A percentile compares a stretch with the other conserved stretches of the same genome.
Evolutionary conservation across 768 basidiomycete species (phyloP).

Genomic region (Naematelia encephala): DNA sequence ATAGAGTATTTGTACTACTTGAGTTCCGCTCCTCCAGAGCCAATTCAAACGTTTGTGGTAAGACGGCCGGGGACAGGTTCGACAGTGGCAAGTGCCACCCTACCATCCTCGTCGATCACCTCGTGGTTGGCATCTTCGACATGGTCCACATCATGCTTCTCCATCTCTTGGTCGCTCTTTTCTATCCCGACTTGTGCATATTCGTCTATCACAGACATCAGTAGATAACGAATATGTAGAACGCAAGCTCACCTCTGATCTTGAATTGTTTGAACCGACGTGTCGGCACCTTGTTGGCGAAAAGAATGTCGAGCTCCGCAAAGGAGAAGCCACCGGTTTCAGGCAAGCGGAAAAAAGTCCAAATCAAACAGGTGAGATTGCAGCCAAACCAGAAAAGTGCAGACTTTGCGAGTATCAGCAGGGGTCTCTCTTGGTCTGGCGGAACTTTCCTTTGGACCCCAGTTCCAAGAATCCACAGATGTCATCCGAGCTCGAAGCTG

Average conservation of each 20-base stretch:
- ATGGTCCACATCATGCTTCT: not conserved
- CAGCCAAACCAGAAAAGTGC: conserved; percentile 29
- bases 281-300: conserved; percentile 27
- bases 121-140: no score
- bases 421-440: conserved; percentile 1
- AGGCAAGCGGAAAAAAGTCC: conserved; percentile 15
- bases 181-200: not conserved
- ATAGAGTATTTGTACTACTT: no score
- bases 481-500: conserved; percentile 27
- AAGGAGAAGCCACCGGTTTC: conserved; percentile 11
- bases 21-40: no score
- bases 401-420: not conserved
- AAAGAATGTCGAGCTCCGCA: conserved; percentile 40
- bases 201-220: not conserved
- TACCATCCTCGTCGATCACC: no score
- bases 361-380: conserved; percentile 11
- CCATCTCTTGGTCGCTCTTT: not conserved
- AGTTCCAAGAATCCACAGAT: conserved; percentile 23
- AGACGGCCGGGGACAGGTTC: no score
- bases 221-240: not conserved
- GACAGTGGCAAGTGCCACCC: no score
- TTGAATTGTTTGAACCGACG: conserved; percentile 29
- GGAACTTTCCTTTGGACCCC: conserved; percentile 24
- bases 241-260: conserved; percentile 9
- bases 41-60: no score